A percentile compares a stretch with the other conserved stretches of the same genome.
These are phyloP conservation scores for Tetrapyrgos nigripes DNA, from an alignment of 1,284 basidiomycete species.

Conservation along the genomic window DNA sequence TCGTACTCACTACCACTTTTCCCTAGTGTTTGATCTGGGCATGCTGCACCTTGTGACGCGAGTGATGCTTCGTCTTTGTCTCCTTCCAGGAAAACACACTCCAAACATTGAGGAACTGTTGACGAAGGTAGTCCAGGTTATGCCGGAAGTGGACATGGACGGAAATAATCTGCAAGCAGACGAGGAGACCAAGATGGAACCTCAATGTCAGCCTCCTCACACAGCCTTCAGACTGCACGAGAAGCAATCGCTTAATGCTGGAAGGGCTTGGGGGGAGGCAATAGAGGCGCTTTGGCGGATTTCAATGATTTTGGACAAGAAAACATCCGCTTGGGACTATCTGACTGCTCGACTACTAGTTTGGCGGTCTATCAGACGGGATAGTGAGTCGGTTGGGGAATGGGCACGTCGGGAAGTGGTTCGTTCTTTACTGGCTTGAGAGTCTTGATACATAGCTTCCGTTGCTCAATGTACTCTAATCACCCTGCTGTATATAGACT, in stretches of 20 bases:
- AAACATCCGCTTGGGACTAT: slow-evolving; percentile 51
- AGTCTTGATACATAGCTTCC: too few relatives aligned
- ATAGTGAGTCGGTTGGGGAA: slow-evolving; percentile 46
- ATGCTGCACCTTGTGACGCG: slow-evolving; percentile 9
- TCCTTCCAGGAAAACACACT: background rate
- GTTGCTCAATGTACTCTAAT: too few relatives aligned
- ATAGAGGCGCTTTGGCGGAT: slow-evolving; percentile 68
- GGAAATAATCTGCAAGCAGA: background rate
- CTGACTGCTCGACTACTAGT: slow-evolving; percentile 60
- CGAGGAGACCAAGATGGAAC: background rate
- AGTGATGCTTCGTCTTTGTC: slow-evolving; percentile 7
- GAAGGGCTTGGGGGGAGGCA: slow-evolving; percentile 54
- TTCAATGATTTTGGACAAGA: slow-evolving; percentile 48
- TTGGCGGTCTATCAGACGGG: slow-evolving; percentile 53
- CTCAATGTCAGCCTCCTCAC: slow-evolving; percentile 36
- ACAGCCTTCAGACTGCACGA: slow-evolving; percentile 48
- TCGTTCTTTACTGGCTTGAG: background rate
- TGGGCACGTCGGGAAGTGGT: slow-evolving; percentile 45
- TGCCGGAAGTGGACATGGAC: background rate
- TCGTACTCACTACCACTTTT: background rate
- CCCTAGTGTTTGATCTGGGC: slow-evolving; percentile 6
- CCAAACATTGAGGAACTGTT: background rate
- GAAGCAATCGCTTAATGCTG: slow-evolving; percentile 22
- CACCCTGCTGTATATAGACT: too few relatives aligned
- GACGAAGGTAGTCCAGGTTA: background rate